Percentiles rank a stretch among this genome's conserved stretches.
Conservation (phyloP, 169 alveolate species). For the Amoebophrya sp. region DNA sequence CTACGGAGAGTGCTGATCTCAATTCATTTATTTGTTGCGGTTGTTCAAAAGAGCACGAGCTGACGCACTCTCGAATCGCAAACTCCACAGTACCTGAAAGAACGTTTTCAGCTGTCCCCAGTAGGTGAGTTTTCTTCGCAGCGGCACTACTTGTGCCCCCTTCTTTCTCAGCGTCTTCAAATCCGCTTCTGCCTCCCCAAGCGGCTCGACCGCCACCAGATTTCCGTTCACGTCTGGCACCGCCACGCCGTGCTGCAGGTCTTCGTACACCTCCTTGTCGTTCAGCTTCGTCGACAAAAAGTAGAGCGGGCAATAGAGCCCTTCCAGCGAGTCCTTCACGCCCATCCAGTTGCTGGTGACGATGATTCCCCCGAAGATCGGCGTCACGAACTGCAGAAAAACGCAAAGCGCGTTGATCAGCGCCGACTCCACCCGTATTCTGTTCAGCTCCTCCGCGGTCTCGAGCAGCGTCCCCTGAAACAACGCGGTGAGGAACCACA, state of each 20-base stretch:
- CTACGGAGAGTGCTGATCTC: background rate
- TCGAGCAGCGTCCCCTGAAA: background rate
- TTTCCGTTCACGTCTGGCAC: background rate
- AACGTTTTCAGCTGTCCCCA: background rate
- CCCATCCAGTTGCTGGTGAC: background rate
- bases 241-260: background rate
- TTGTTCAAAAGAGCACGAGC: too few relatives aligned
- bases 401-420: background rate
- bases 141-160: background rate
- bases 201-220: background rate
- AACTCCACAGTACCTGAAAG: background rate
- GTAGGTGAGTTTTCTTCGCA: background rate
- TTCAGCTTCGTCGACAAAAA: background rate
- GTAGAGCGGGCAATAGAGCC: background rate
- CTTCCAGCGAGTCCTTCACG: background rate
- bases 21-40: too few relatives aligned
- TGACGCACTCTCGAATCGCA: too few relatives aligned
- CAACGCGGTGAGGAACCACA: background rate
- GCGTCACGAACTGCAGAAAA: background rate
- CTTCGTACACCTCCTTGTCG: background rate
- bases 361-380: background rate
- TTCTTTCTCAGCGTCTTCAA: background rate
- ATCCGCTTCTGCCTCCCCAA: background rate
- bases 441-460: background rate
- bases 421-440: background rate